Conservation (phyloP, 352 stramenopile species). For the Globisporangium ultimum region DNA sequence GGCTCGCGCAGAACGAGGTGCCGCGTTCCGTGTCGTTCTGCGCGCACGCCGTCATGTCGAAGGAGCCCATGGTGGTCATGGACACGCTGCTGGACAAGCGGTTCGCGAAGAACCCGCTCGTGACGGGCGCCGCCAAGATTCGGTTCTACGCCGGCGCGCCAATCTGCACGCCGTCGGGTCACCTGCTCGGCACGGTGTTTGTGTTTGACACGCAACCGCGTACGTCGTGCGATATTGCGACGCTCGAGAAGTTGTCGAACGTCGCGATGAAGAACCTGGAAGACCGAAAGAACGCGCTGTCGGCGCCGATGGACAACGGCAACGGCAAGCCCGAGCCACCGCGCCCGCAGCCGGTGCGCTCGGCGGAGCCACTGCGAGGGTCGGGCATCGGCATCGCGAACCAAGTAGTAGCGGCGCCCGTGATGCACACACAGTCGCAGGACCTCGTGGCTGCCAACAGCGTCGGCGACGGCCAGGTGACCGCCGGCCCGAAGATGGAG, state of each 20-base stretch:
- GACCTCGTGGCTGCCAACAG: conserved; percentile 75
- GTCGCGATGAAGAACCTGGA: conserved; percentile 89
- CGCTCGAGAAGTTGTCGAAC: conserved; percentile 85
- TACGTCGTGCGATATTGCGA: conserved; percentile 83
- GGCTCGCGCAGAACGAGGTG: conserved; percentile 82
- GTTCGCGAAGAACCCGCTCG: conserved; percentile 83
- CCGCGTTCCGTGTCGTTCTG: conserved; percentile 86
- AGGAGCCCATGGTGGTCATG: conserved; percentile 88
- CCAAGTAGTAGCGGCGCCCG: conserved; percentile 63
- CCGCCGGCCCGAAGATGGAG: conserved; percentile 84
- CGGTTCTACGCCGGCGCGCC: conserved; percentile 83
- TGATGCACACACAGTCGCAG: conserved; percentile 48
- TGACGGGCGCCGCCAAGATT: conserved; percentile 82
- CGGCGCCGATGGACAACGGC: conserved; percentile 52
- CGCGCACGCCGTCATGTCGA: conserved; percentile 85
- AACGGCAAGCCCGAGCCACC: conserved; percentile 39
- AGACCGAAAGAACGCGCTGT: conserved; percentile 85
- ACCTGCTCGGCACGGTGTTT: conserved; percentile 83
- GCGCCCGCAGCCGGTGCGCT: conserved; percentile 23
- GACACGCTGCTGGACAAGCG: conserved; percentile 84
- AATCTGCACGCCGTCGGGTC: conserved; percentile 77
- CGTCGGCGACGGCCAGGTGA: conserved; percentile 80
- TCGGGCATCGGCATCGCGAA: conserved; percentile 79
- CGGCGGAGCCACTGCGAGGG: conserved; percentile 38
- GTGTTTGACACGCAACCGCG: conserved; percentile 86